Evolutionary conservation across 352 stramenopile genomes (phyloP), one percentile per base, ranked within the genome.

Genomic region (Globisporangium ultimum): DNA sequence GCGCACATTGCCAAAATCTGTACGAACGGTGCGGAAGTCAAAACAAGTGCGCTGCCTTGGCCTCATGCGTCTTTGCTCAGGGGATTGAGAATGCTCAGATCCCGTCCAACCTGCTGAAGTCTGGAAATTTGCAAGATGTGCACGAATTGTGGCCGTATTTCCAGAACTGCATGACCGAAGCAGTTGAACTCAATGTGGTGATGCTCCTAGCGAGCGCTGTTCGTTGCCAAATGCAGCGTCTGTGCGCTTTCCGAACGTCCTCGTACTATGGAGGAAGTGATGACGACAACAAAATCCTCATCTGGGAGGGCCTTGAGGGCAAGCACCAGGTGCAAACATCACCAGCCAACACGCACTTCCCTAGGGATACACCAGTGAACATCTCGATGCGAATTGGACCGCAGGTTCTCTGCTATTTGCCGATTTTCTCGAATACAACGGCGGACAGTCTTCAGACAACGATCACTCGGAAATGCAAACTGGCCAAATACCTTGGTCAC

Each of bases 1-100:
- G 77, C 42, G 70, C 73, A 11, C 74, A 85, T 60, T 88, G 78
- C 47, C 68, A 76, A 51, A 73, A 79, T 48, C 61, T 84, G 24
- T 76, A 66, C 47, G 75, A 85, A 24, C 82, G 67, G 68, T 85
- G 78, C 34, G 14, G 59, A 21, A 68, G 61, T 17, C 68, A 88
- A 41, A 15, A 67, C 8, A 52, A 34, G n/a, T 88, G 78, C 59
- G 55, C 70, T 10, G 55, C 58, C n/a, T 40, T 88, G 13, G 59
- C 51, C 7, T 59, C 54, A 1, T 85, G 78, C 32, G 66, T 88
- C 18, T 58, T 86, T 53, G 21, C 49, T 61, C 52, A 70, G 67
- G 55, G 67, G 17, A 48, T 76, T 40, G 65, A 73, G 52, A 46
- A 45, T 14, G 55, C 55, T 22, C 55, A 68, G 49, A 58, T 55